Percentiles rank a stretch among this genome's conserved stretches.
Evolutionary conservation across 208 protist species (phyloP).

Genomic region (Balamuthia mandrillaris): DNA sequence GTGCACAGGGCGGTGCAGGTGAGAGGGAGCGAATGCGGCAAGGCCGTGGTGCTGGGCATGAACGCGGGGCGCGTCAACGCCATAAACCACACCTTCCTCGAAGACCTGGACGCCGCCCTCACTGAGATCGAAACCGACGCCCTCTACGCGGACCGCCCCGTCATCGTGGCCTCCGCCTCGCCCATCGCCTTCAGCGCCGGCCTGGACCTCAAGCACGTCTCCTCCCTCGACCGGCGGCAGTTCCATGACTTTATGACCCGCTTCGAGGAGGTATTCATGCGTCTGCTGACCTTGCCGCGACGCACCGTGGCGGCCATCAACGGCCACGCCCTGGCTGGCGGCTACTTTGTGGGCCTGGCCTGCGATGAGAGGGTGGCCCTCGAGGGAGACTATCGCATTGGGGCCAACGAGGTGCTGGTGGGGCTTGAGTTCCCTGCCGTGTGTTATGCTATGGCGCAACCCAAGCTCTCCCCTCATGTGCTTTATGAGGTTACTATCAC

Average conservation of each 20-base stretch:
- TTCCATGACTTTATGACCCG: neutral
- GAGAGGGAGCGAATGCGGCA: neutral
- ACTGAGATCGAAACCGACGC: neutral
- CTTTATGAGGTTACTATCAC: too few species aligned
- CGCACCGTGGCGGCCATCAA: constrained; percentile 4
- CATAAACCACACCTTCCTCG: constrained; percentile 4
- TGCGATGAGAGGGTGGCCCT: neutral
- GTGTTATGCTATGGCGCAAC: neutral
- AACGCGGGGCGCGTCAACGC: neutral
- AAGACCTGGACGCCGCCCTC: neutral
- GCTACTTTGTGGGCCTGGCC: neutral
- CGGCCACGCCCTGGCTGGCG: constrained; percentile 6
- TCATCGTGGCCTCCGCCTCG: neutral
- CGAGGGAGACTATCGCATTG: neutral
- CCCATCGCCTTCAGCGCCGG: neutral
- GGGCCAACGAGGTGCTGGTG: neutral
- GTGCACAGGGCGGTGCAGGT: neutral
- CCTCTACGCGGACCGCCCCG: neutral
- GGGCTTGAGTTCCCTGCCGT: neutral
- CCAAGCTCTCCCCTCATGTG: too few species aligned
- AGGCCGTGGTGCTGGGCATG: constrained; percentile 8
- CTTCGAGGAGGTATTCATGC: neutral
- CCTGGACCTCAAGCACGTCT: neutral
- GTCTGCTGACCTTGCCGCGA: neutral
- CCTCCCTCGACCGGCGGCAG: neutral